Evolutionary conservation across 441 rosid genomes (phyloP), one percentile per base, ranked within the genome.

Genomic region (Jatropha multifida): DNA sequence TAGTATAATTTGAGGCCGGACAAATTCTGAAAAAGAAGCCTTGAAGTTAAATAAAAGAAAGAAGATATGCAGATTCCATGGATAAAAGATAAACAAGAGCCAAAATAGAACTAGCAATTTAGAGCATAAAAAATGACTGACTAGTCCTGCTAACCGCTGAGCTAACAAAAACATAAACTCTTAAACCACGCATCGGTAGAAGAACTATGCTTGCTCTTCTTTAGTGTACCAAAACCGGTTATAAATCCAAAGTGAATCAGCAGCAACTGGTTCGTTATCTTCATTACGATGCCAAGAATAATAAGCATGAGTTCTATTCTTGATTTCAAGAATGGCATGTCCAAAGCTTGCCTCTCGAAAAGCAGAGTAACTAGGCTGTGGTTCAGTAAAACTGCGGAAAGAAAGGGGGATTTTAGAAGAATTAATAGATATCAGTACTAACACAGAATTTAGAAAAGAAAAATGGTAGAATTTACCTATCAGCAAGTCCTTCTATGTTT

Each of bases 291-390:
- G 83, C 90, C 88, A 87, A 2, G 80, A 69, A 63, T 75, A 85
- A 14, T 73, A 63, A 12, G 88, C 88, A 51, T 83, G 86, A 37
- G 85, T 87, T 60, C 86, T 46, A 68, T 85, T 87, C 73, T 83
- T 82, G 54, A 87, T 85, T 78, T 87, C 90, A 27, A 85, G 77
- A 63, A 80, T 84, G 27, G 85, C 90, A 69, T 88, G 89, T 14
- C 89, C 90, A 20, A 86, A 86, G 66, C 90, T 88, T 41, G 86
- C 84, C 74, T 87, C 89, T 49, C 85, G 79, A 41, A 72, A 83
- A 3, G 88, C 89, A 20, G 87, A 85, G 58, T 82, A 85, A 70
- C 75, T 78, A 0, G 90, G 89, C 32, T 85, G 88, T 32, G 69
- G 82, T 42, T 68, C 71, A 49, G 49, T 76, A 80, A 84, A 68